A percentile compares a stretch with the other conserved stretches of the same genome.
These are phyloP conservation scores for Begonia fuchsioides DNA, from an alignment of 306 rosid species.

Conservation along the genomic window DNA sequence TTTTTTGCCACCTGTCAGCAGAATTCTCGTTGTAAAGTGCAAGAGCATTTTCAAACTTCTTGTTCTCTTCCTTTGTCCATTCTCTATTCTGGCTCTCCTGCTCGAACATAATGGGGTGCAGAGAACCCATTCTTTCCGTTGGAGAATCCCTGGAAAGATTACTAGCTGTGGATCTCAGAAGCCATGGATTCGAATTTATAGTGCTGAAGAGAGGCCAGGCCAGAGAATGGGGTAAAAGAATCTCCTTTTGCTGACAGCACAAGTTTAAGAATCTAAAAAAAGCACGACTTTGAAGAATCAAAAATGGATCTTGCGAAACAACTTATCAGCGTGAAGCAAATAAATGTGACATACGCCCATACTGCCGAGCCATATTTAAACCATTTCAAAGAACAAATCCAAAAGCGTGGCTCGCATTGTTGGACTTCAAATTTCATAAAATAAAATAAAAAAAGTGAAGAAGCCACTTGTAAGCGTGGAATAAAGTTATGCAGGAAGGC, in stretches of 20 bases:
- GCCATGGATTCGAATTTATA: too few species aligned
- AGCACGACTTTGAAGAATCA: neutral
- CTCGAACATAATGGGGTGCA: neutral
- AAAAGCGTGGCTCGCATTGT: neutral
- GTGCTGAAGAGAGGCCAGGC: neutral
- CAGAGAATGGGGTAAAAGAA: neutral
- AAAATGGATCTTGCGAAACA: neutral
- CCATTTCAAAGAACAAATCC: neutral
- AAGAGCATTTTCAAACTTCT: slow-evolving; percentile 56
- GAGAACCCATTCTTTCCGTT: neutral
- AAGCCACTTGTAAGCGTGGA: neutral
- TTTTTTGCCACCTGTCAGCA: slow-evolving; percentile 50
- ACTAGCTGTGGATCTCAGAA: neutral
- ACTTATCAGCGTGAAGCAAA: too few species aligned
- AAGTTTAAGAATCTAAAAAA: neutral
- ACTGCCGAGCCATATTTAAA: neutral
- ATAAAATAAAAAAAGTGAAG: neutral
- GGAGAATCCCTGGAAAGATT: neutral
- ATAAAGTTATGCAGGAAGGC: neutral
- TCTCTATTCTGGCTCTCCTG: neutral
- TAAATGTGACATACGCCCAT: too few species aligned
- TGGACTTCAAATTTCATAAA: neutral
- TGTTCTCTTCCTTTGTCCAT: slow-evolving; percentile 3
- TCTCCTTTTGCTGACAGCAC: neutral
- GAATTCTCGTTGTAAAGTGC: slow-evolving; percentile 52